These are phyloP conservation scores for Irineochytrium annulatum DNA, from an alignment of 192 early-diverging fungal genomes.

Conservation along the genomic window DNA sequence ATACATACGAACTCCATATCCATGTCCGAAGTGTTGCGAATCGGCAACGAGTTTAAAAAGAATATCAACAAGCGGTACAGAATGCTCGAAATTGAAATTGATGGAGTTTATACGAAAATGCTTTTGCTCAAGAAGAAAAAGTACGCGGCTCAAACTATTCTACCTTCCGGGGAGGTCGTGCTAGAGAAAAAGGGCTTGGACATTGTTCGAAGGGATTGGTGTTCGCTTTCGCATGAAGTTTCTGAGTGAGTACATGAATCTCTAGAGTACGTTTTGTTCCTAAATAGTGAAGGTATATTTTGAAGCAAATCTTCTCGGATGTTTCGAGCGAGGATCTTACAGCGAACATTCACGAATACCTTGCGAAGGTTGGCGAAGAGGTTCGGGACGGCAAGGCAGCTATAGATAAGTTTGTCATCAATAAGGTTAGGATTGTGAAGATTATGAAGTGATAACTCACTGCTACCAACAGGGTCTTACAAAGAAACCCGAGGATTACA, in stretches of 20 bases:
- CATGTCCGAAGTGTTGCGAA: slow-evolving; percentile 66
- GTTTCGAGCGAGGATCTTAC: slow-evolving; percentile 68
- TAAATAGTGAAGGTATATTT: slow-evolving; percentile 34
- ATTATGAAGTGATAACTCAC: neutral
- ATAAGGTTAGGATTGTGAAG: slow-evolving; percentile 59
- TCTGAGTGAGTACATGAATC: slow-evolving; percentile 53
- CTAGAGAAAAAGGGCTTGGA: slow-evolving; percentile 94
- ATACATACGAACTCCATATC: slow-evolving; percentile 79
- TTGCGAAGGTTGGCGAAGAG: slow-evolving; percentile 63
- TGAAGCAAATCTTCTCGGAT: slow-evolving; percentile 60
- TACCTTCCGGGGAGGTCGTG: slow-evolving; percentile 20
- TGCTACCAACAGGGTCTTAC: slow-evolving; percentile 63
- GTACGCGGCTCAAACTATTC: slow-evolving; percentile 89
- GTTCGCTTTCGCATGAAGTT: slow-evolving; percentile 85
- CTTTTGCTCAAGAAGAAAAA: slow-evolving; percentile 97
- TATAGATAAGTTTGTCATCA: slow-evolving; percentile 83
- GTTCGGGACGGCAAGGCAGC: slow-evolving; percentile 66
- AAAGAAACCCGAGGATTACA: slow-evolving; percentile 86
- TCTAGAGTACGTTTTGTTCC: slow-evolving; percentile 12
- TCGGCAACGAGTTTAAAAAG: slow-evolving; percentile 78
- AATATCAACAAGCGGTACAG: slow-evolving; percentile 88
- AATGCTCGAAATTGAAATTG: slow-evolving; percentile 95
- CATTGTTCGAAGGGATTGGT: slow-evolving; percentile 96
- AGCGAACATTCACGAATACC: slow-evolving; percentile 72
- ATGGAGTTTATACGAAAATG: slow-evolving; percentile 86